Conservation (phyloP, 768 basidiomycete genomes). For the Leccinellum rugosiceps region DNA sequence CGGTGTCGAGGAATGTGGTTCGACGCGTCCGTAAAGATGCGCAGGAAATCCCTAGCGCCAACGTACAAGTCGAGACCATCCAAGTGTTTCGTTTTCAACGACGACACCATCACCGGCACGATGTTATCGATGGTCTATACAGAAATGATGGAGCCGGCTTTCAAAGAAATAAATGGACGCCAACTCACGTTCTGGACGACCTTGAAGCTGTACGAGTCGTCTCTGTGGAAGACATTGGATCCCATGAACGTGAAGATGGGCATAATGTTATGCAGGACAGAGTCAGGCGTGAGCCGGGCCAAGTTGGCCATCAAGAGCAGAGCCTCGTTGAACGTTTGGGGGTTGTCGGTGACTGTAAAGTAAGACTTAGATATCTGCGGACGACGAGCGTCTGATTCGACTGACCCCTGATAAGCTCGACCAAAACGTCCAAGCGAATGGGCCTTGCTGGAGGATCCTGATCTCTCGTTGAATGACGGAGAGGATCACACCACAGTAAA, state of each 20-base stretch:
- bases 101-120: conserved; percentile 88
- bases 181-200: conserved; percentile 83
- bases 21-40: conserved; percentile 91
- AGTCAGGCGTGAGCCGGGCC: conserved; percentile 81
- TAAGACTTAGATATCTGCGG: not conserved
- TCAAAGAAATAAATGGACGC: not conserved
- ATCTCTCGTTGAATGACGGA: not conserved
- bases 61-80: conserved; percentile 59
- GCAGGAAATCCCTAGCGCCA: conserved; percentile 75
- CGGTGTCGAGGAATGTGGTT: conserved; percentile 92
- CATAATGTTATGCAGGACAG: conserved; percentile 93
- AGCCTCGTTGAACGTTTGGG: conserved; percentile 93
- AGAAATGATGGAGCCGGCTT: not conserved
- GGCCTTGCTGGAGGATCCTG: conserved; percentile 57
- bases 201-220: conserved; percentile 92
- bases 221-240: conserved; percentile 94
- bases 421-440: conserved; percentile 78
- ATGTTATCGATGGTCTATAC: conserved; percentile 86
- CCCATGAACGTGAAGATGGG: conserved; percentile 99
- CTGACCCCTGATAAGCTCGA: conserved; percentile 80
- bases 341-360: conserved; percentile 76
- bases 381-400: not conserved
- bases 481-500: not conserved
- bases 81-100: conserved; percentile 58
- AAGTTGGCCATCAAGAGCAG: conserved; percentile 82